Base-by-base conservation (phyloP, 306 rosid species). In the cucumber (Cucumis sativus) region DNA sequence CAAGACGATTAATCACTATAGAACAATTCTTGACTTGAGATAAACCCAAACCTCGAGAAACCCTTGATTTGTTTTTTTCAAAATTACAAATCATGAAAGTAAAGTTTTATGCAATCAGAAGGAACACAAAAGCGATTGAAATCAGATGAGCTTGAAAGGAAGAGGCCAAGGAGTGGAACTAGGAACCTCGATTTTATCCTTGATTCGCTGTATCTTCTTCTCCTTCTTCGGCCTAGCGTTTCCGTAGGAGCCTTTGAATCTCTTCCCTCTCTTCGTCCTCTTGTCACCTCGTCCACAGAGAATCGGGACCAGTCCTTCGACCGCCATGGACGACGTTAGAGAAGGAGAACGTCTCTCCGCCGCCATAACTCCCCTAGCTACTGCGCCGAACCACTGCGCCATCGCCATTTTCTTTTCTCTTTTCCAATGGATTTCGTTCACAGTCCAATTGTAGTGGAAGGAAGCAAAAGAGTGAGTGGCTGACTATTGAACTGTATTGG, bases 101-200 rank as follows among this genome's bases (percentile, higher is more conserved):
- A 10, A 67, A 41, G 30, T 14, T 18, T 17, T 6, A 63, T 63
- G 6, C 12, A 11, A 63, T 33, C 11, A 63, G 35, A 59, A 9
- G 23, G 16, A 25, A 68, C 30, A 15, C 33, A 30, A n/a, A 10
- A 20, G 25, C 12, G 58, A 65, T 76, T 39, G 58, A 79, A 43
- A 74, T 93, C 82, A 94, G 79, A 91, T 88, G 75, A 94, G 97
- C 89, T 94, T 94, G 89, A 94, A 92, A 43, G 98, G 95, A 61
- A 94, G 97, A 81, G 98, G 98, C 98, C 98, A 94, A 79, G 98
- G 98, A 78, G 98, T 89, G 9, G 97, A 92, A 89, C 94, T 89
- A 84, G 97, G 96, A 60, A 94, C 96, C 90, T 94, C 98, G 51
- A 88, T 90, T 86, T 85, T 90, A 82, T 90, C 97, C 85, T 95